These are phyloP conservation scores for Starmera stellimalicola DNA, from an alignment of 1,139 yeast genomes.

Conservation along the genomic window DNA sequence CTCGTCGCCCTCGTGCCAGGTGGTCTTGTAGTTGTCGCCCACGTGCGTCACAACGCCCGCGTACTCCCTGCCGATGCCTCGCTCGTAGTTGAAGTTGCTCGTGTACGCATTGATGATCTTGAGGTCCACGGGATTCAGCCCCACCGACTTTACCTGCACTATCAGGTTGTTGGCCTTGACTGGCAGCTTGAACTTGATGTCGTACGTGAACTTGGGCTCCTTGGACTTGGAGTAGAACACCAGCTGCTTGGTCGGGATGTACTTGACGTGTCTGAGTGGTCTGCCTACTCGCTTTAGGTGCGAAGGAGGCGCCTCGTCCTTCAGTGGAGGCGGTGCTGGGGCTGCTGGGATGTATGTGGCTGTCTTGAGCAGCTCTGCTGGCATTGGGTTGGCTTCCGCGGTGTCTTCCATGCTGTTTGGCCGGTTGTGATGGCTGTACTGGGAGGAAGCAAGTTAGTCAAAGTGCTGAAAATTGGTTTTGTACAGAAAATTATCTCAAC, in stretches of 20 bases:
- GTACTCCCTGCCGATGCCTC: constrained; percentile 64
- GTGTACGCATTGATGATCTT: constrained; percentile 34
- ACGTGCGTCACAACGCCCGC: constrained; percentile 54
- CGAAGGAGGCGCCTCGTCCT: constrained; percentile 5
- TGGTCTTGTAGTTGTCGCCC: constrained; percentile 33
- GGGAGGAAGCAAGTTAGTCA: too few relatives aligned
- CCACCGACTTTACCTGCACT: constrained; percentile 48
- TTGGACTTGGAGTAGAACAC: constrained; percentile 26
- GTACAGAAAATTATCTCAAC: too few relatives aligned
- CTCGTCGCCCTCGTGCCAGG: constrained; percentile 48
- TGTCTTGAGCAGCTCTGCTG: constrained; percentile 1
- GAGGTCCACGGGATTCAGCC: constrained; percentile 63
- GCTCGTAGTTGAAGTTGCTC: constrained; percentile 29
- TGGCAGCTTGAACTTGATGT: constrained; percentile 29
- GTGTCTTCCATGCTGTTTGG: neutral
- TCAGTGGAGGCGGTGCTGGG: constrained; percentile 11
- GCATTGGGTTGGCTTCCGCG: constrained; percentile 2
- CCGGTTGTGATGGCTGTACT: too few relatives aligned
- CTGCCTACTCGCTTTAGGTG: constrained; percentile 27
- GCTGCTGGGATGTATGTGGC: constrained; percentile 7
- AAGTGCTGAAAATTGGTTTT: too few relatives aligned
- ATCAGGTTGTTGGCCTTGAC: constrained; percentile 37
- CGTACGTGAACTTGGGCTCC: constrained; percentile 31
- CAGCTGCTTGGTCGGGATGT: constrained; percentile 28
- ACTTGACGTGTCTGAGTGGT: constrained; percentile 30